Base-by-base conservation (phyloP, 1,284 basidiomycete genomes). In the Microbotryum saponariae region DNA sequence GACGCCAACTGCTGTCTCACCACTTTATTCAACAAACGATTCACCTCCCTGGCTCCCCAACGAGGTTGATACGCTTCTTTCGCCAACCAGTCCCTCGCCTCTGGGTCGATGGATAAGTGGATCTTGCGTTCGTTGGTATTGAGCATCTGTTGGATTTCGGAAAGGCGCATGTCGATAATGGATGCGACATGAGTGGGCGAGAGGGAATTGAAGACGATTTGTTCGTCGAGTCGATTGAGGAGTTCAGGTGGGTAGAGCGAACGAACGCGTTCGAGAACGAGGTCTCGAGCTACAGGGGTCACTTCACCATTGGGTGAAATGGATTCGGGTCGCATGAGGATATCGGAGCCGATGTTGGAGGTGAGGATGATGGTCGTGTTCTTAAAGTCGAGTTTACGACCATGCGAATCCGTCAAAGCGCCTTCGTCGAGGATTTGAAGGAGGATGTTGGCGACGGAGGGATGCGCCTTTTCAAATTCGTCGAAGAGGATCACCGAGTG, bases 401-500 rank as follows among this genome's bases (percentile, higher is more conserved):
- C 76, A 57, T 75, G 74, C 2, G 71, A 70, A 56, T 97, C 92
- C 1, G 91, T 94, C 64, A 96, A 79, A 59, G 79, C 83, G 12
- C 92, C 92, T 75, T 97, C 92, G 71, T 97, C 91, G 42, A 97
- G 82, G 60, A 97, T 87, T 75, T 96, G 92, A 4, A 97, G 80
- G 16, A 96, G 79, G 63, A 94, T 89, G 83, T 93, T 89, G 2
- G 88, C 82, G 29, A 96, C 90, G 70, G 92, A 91, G 80, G 62
- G 60, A 73, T 45, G 89, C 1, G 90, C 91, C 75, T 94, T 93
- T 76, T 94, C 91, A 44, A 94, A 82, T 75, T 93, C 91, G 72
- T 94, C 91, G 50, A 91, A 79, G 53, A 90, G 77, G 46, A 90
- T 81, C 6, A 90, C 85, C 49, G 86, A 54, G 58, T 65, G 67